Conservation (phyloP, 1,284 basidiomycete genomes). For the Pseudozyma pruni region DNA sequence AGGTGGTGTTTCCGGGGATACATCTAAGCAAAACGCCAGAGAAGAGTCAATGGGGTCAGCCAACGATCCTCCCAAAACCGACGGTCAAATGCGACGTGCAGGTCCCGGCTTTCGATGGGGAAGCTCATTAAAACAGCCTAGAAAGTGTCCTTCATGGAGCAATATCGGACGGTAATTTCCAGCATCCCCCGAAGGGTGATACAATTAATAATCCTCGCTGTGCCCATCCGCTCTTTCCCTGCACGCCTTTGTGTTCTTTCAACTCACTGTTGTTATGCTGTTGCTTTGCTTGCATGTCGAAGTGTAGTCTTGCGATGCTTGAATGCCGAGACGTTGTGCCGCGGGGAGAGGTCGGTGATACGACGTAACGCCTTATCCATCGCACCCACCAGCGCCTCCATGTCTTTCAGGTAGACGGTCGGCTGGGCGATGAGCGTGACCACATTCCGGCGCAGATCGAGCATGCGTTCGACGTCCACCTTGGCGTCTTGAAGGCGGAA, state of each 20-base stretch:
- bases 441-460: conserved; percentile 14
- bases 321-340: background rate
- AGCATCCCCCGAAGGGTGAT: conserved; percentile 46
- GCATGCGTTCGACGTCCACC: background rate
- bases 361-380: conserved; percentile 14
- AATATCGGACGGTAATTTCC: conserved; percentile 66
- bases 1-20: too few relatives aligned
- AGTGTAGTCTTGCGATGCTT: too few relatives aligned
- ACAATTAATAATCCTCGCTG: conserved; percentile 40
- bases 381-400: conserved; percentile 13
- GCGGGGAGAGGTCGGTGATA: background rate
- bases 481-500: background rate
- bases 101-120: too few relatives aligned
- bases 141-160: conserved; percentile 54
- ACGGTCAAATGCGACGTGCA: too few relatives aligned
- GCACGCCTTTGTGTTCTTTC: too few relatives aligned
- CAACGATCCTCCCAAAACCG: too few relatives aligned
- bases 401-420: conserved; percentile 8
- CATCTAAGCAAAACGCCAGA: too few relatives aligned
- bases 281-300: background rate
- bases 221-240: too few relatives aligned
- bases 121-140: conserved; percentile 62
- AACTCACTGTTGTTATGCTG: background rate
- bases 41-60: too few relatives aligned
- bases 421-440: conserved; percentile 25